Evolutionary conservation across 176 grass and related monocot genomes (phyloP).

Genomic region (Dactylis glomerata): DNA sequence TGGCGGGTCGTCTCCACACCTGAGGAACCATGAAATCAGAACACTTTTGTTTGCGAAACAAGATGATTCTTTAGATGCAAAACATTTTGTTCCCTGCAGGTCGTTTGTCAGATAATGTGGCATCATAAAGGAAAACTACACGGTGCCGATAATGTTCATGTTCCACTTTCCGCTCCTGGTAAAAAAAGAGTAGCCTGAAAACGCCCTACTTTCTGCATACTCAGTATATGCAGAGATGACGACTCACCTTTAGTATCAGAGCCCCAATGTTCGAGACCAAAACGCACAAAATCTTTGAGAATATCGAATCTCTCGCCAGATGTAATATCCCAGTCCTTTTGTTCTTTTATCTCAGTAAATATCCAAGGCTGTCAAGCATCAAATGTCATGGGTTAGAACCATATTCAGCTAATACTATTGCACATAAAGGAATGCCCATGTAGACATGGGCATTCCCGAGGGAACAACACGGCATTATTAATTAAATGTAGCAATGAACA

Average conservation of each 20-base stretch:
- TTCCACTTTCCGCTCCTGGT: background rate
- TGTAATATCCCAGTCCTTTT: slow-evolving; percentile 89
- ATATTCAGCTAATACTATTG: slow-evolving; percentile 9
- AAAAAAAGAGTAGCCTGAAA: background rate
- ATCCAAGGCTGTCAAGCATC: slow-evolving; percentile 73
- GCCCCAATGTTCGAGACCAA: slow-evolving; percentile 91
- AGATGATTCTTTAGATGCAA: background rate
- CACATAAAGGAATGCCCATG: background rate
- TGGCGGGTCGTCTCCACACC: slow-evolving; percentile 88
- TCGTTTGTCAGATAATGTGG: background rate
- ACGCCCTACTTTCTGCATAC: background rate
- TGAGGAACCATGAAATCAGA: slow-evolving; percentile 8
- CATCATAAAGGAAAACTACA: background rate
- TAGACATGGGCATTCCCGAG: background rate
- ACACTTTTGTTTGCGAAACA: background rate
- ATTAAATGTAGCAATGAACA: background rate
- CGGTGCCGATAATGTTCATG: background rate
- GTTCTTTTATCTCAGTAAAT: slow-evolving; percentile 99
- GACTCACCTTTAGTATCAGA: slow-evolving; percentile 83
- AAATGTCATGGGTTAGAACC: slow-evolving; percentile 15
- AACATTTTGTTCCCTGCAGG: background rate
- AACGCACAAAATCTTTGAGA: slow-evolving; percentile 77
- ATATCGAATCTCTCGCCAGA: slow-evolving; percentile 81
- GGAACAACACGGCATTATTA: background rate
- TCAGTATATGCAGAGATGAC: background rate